Percentiles rank a stretch among this genome's conserved stretches.
Evolutionary conservation across 495 filamentous ascomycete genomes (phyloP).

Genomic region (Xylaria bambusicola): DNA sequence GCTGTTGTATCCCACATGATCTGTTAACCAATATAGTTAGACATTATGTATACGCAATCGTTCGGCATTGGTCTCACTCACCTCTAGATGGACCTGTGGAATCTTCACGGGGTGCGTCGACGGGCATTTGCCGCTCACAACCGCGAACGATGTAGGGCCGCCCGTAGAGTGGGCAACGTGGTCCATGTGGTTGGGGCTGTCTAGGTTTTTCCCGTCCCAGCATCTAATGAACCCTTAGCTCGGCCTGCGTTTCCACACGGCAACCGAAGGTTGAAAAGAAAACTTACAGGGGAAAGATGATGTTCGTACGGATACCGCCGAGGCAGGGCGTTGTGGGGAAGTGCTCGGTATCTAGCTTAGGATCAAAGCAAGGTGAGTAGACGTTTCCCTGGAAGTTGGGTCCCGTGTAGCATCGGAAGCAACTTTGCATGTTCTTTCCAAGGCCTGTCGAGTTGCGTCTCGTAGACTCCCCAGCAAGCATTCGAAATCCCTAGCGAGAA

Average conservation of each 20-base stretch:
- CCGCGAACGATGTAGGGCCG: constrained; percentile 21
- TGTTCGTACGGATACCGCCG: constrained; percentile 42
- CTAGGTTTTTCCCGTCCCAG: constrained; percentile 37
- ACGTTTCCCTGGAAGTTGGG: constrained; percentile 36
- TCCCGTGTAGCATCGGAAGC: constrained; percentile 39
- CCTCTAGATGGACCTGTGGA: constrained; percentile 42
- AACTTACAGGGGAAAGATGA: constrained; percentile 42
- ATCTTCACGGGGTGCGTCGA: constrained; percentile 43
- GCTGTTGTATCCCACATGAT: constrained; percentile 38
- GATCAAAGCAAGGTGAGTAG: constrained; percentile 33
- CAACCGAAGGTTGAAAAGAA: constrained; percentile 23
- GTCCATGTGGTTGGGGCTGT: constrained; percentile 41
- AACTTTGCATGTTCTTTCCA: constrained; percentile 34
- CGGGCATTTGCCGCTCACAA: constrained; percentile 34
- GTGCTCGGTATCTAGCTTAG: constrained; percentile 28
- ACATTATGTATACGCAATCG: not conserved
- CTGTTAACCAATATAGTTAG: constrained; percentile 3
- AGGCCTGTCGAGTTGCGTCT: constrained; percentile 23
- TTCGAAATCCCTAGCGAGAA: constrained; percentile 30
- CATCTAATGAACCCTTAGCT: constrained; percentile 23
- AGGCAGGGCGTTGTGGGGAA: constrained; percentile 30
- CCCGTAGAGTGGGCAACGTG: constrained; percentile 39
- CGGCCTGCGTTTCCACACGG: not conserved
- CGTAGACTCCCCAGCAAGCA: constrained; percentile 32
- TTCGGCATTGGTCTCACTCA: not conserved